Evolutionary conservation across 352 stramenopile species (phyloP).

Genomic region (Plasmopara halstedii): DNA sequence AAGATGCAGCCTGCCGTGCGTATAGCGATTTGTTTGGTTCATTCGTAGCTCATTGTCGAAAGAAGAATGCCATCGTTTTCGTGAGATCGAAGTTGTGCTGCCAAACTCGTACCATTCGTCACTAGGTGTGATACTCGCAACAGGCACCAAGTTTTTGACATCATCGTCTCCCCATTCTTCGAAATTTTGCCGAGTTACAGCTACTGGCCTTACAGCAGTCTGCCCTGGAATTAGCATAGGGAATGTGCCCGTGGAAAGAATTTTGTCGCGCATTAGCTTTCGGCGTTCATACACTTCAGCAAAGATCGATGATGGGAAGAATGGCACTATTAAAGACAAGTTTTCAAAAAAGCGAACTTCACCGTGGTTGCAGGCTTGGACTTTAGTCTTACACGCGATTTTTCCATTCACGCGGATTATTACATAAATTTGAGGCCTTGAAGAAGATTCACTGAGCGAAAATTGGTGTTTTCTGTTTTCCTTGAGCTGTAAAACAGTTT

Average conservation of each 20-base stretch:
- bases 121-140: slow-evolving; percentile 39
- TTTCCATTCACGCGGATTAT: slow-evolving; percentile 36
- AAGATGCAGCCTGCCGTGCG: slow-evolving; percentile 43
- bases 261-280: slow-evolving; percentile 19
- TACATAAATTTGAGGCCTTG: slow-evolving; percentile 29
- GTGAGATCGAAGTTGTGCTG: slow-evolving; percentile 30
- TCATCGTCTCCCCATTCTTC: slow-evolving; percentile 6
- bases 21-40: slow-evolving; percentile 25
- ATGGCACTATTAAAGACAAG: slow-evolving; percentile 36
- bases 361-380: slow-evolving; percentile 18
- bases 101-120: slow-evolving; percentile 78
- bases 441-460: slow-evolving; percentile 7
- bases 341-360: slow-evolving; percentile 41
- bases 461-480: neutral
- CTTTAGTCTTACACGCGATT: slow-evolving; percentile 26
- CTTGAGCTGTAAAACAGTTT: slow-evolving; percentile 17
- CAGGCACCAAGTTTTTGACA: slow-evolving; percentile 13
- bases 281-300: slow-evolving; percentile 43
- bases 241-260: slow-evolving; percentile 43
- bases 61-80: slow-evolving; percentile 40
- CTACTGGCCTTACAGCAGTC: slow-evolving; percentile 7
- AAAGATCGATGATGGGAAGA: slow-evolving; percentile 41
- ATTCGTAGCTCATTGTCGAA: slow-evolving; percentile 52
- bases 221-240: slow-evolving; percentile 46
- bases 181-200: slow-evolving; percentile 1